These are phyloP conservation scores for Trichophyton mentagrophytes DNA, from an alignment of 2,329 filamentous ascomycete species.

Conservation along the genomic window DNA sequence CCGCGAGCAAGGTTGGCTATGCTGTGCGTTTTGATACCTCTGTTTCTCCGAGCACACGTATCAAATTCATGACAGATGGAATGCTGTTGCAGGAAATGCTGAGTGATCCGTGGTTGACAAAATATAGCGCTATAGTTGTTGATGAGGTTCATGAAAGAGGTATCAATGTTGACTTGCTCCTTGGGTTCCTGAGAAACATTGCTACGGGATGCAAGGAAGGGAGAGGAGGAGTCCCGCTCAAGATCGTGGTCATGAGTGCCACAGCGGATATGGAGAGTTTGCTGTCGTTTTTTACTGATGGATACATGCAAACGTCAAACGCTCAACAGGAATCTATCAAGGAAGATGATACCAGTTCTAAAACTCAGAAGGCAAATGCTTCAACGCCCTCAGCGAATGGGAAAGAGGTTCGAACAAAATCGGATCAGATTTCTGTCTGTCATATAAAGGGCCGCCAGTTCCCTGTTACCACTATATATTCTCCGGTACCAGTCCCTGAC, in stretches of 20 bases:
- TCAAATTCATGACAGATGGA: constrained; percentile 93
- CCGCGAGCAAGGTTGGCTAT: constrained; percentile 64
- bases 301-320: constrained; percentile 10
- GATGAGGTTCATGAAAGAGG: constrained; percentile 97
- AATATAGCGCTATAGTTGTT: constrained; percentile 82
- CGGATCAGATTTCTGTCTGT: constrained; percentile 37
- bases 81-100: constrained; percentile 92
- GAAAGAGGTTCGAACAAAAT: neutral
- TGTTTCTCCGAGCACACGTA: constrained; percentile 63
- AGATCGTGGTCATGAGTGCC: constrained; percentile 92
- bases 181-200: constrained; percentile 77
- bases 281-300: constrained; percentile 54
- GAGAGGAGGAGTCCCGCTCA: constrained; percentile 61
- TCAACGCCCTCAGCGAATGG: neutral
- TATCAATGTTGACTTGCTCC: constrained; percentile 79
- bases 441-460: constrained; percentile 79
- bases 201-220: constrained; percentile 46
- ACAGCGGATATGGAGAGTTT: constrained; percentile 79
- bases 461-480: constrained; percentile 66
- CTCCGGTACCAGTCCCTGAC: constrained; percentile 61
- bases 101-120: constrained; percentile 63
- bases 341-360: constrained; percentile 8
- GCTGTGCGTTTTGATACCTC: constrained; percentile 89
- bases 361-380: neutral
- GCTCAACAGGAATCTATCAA: neutral